Percentiles rank a stretch among this genome's conserved stretches.
Conservation (phyloP, 345 rosid species). For the Eutrema heterophyllum region DNA sequence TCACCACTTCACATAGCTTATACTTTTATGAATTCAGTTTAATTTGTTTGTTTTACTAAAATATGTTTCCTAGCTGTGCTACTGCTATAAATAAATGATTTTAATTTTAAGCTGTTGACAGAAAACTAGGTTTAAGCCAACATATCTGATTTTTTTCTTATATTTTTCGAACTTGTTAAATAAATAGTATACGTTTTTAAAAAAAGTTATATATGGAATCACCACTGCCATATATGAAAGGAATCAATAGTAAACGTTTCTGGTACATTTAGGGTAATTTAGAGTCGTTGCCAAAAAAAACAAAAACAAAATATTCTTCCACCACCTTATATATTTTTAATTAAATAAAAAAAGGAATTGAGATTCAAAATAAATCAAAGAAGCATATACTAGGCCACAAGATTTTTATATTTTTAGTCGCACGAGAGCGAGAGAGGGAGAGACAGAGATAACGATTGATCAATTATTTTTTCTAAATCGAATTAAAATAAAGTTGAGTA, state of each 20-base stretch:
- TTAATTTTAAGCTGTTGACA: background rate
- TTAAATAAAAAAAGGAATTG: background rate
- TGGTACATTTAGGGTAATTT: slow-evolving; percentile 2
- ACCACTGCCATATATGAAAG: background rate
- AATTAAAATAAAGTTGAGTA: slow-evolving; percentile 8
- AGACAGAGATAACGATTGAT: background rate
- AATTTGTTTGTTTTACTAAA: background rate
- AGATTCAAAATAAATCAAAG: slow-evolving; percentile 17
- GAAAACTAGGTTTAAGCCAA: background rate
- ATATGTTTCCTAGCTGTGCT: background rate
- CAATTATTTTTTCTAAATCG: background rate
- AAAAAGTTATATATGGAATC: background rate
- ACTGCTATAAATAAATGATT: background rate
- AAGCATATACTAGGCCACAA: slow-evolving; percentile 24
- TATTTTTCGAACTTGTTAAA: background rate
- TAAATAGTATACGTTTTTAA: background rate
- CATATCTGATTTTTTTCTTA: background rate
- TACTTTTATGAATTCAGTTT: slow-evolving; percentile 12
- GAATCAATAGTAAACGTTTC: background rate
- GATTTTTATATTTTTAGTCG: slow-evolving; percentile 9
- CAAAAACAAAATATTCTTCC: slow-evolving; percentile 7
- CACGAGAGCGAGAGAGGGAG: slow-evolving; percentile 6
- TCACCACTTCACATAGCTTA: slow-evolving; percentile 26
- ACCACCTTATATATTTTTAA: slow-evolving; percentile 8
- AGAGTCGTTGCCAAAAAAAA: background rate